These are phyloP conservation scores for Ustilago esculenta DNA, from an alignment of 1,284 basidiomycete species.

Conservation along the genomic window DNA sequence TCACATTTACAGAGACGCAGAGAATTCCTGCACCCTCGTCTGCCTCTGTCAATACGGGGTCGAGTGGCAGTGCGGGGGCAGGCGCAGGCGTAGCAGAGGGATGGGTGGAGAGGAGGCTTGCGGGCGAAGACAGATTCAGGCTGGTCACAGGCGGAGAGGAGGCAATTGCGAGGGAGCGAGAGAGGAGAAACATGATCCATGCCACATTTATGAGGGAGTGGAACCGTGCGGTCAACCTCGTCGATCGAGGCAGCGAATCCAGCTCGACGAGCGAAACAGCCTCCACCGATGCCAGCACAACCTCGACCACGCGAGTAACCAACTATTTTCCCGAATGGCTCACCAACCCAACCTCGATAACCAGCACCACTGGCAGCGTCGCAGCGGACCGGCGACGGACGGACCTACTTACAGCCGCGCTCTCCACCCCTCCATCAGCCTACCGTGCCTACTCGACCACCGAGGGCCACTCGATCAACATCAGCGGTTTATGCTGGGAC, in stretches of 20 bases:
- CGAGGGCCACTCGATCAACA: conserved; percentile 23
- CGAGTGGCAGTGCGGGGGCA: neutral
- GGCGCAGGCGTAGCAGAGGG: neutral
- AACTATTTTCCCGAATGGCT: conserved; percentile 20
- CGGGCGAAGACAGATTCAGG: conserved; percentile 24
- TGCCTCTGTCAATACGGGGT: neutral
- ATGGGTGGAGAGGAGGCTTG: conserved; percentile 5
- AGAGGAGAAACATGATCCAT: conserved; percentile 34
- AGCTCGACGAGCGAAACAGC: too few species aligned
- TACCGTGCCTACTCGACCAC: too few species aligned
- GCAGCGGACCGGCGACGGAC: too few species aligned
- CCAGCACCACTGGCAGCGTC: too few species aligned
- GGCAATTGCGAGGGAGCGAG: conserved; percentile 19
- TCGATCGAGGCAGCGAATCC: conserved; percentile 7
- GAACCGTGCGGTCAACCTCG: conserved; percentile 31
- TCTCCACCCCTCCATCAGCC: neutral
- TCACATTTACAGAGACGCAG: conserved; percentile 42
- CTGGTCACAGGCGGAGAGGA: conserved; percentile 20
- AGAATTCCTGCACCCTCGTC: conserved; percentile 15
- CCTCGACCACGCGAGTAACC: neutral
- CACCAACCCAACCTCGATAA: too few species aligned
- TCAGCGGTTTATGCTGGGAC: conserved; percentile 55
- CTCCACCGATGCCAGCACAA: neutral
- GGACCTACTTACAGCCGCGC: conserved; percentile 6
- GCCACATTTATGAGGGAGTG: conserved; percentile 39